Percentiles rank a stretch among this genome's conserved stretches.
phyloP scores from a whole-genome alignment of 345 rosid genomes.

The Excoecaria cochinchinensis region DNA sequence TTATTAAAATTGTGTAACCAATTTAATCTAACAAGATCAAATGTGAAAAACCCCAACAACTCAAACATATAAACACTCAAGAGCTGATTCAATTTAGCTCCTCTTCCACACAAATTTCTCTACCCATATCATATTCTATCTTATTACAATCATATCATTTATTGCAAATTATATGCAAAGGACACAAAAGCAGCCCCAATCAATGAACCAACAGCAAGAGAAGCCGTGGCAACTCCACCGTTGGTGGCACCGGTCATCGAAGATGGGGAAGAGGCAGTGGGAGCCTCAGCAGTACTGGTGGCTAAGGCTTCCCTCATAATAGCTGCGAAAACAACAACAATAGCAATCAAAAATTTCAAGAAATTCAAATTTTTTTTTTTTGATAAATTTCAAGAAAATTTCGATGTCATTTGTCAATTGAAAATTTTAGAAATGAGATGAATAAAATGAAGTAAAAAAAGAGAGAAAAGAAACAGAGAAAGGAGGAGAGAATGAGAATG shows the following conservation, averaged over 20 bases:
- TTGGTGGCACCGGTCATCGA: slow-evolving; percentile 25
- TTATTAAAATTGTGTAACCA: too few species aligned
- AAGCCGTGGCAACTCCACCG: slow-evolving; percentile 37
- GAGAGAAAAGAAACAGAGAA: too few species aligned
- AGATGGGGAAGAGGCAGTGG: slow-evolving; percentile 42
- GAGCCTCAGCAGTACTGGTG: slow-evolving; percentile 30
- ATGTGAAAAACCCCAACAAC: background rate
- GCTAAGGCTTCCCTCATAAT: slow-evolving; percentile 58
- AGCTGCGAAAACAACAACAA: slow-evolving; percentile 52
- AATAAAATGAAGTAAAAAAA: too few species aligned
- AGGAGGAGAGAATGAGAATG: too few species aligned
- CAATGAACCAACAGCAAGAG: slow-evolving; percentile 60
- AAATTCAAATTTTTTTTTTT: too few species aligned
- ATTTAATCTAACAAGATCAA: background rate
- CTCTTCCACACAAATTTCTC: background rate
- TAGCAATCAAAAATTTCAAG: too few species aligned
- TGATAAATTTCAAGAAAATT: too few species aligned
- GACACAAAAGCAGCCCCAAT: slow-evolving; percentile 64
- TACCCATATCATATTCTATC: background rate
- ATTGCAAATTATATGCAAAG: slow-evolving; percentile 55
- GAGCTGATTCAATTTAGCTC: background rate
- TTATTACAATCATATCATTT: slow-evolving; percentile 10
- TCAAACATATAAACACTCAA: background rate
- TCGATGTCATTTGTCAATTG: too few species aligned
- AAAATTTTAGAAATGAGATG: too few species aligned